phyloP scores from a whole-genome alignment of 2,329 filamentous ascomycete species.

The Fusarium avenaceum region DNA sequence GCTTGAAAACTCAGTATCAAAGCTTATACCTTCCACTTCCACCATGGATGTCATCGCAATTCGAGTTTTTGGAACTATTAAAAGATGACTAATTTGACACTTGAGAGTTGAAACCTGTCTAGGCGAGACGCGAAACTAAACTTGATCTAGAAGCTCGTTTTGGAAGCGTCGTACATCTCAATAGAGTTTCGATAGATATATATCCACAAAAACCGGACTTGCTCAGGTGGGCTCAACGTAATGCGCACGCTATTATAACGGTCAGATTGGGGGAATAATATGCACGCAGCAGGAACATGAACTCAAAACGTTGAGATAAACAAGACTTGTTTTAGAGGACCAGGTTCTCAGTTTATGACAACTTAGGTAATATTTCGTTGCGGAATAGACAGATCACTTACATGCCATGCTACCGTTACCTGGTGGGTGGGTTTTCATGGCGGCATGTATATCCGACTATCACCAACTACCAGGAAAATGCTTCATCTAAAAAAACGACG shows the following conservation, averaged over 20 bases:
- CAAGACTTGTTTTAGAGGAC: not conserved
- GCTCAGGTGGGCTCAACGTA: not conserved
- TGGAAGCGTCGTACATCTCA: not conserved
- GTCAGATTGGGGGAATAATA: not conserved
- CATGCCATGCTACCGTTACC: not conserved
- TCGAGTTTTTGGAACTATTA: not conserved
- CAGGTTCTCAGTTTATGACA: not conserved
- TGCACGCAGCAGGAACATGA: not conserved
- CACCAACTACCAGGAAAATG: slow-evolving; percentile 46
- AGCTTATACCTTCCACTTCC: not conserved
- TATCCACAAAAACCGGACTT: not conserved
- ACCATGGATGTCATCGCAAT: not conserved
- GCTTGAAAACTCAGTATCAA: not conserved
- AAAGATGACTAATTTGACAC: slow-evolving; percentile 4
- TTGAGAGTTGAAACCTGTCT: slow-evolving; percentile 7
- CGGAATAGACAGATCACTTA: not conserved
- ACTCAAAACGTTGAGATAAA: not conserved
- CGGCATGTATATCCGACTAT: not conserved
- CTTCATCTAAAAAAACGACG: slow-evolving; percentile 48
- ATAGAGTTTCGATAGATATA: not conserved
- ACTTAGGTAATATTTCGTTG: not conserved
- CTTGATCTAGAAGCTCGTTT: slow-evolving; percentile 13
- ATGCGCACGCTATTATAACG: too few species aligned
- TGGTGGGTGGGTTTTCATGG: not conserved
- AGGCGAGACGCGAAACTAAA: slow-evolving; percentile 8